Percentiles rank a stretch among this genome's conserved stretches.
Evolutionary conservation across 1,139 yeast genomes (phyloP).

Genomic region (Blastobotrys apis): DNA sequence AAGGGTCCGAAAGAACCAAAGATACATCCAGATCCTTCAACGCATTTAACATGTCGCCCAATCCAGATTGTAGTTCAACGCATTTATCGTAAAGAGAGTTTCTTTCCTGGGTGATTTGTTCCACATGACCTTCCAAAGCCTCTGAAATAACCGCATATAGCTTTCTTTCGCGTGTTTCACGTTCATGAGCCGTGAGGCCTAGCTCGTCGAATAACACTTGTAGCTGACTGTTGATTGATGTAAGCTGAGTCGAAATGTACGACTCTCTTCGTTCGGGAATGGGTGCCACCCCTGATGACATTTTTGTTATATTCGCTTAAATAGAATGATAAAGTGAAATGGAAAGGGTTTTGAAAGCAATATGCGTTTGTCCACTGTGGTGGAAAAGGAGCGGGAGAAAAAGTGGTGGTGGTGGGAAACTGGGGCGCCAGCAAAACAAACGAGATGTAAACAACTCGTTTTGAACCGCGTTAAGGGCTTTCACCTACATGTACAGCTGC

Average conservation of each 20-base stretch:
- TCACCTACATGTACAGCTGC: no score
- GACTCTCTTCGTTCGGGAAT: slow-evolving; percentile 26
- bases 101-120: slow-evolving; percentile 29
- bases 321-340: neutral
- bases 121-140: slow-evolving; percentile 33
- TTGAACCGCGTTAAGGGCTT: no score
- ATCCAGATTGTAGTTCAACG: slow-evolving; percentile 22
- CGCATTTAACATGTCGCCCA: slow-evolving; percentile 28
- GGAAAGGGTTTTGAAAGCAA: no score
- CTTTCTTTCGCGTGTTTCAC: slow-evolving; percentile 31
- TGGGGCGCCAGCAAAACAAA: neutral
- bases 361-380: neutral
- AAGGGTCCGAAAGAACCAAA: slow-evolving; percentile 10
- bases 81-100: slow-evolving; percentile 29
- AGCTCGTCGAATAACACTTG: slow-evolving; percentile 35
- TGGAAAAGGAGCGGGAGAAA: neutral
- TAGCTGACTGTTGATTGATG: slow-evolving; percentile 27
- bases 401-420: neutral
- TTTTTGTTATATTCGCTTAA: neutral
- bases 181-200: slow-evolving; percentile 30
- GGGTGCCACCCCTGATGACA: neutral
- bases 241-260: slow-evolving; percentile 31
- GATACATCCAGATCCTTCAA: slow-evolving; percentile 28
- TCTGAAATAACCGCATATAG: slow-evolving; percentile 31
- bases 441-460: neutral